Evolutionary conservation across 805 yeast genomes (phyloP).

Genomic region (Metschnikowia hibisci): DNA sequence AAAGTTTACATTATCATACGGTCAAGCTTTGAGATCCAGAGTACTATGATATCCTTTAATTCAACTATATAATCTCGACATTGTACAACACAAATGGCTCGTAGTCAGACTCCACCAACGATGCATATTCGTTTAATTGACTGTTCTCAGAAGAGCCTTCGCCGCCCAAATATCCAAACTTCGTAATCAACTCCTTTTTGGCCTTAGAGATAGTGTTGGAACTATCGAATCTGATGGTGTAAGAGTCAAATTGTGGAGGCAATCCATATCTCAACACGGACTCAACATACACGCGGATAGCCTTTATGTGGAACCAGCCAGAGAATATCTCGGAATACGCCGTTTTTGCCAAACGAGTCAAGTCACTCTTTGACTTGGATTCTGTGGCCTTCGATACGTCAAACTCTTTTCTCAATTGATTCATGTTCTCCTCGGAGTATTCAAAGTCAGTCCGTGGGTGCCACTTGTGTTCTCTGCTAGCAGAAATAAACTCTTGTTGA

Average conservation of each 20-base stretch:
- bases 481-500: slow-evolving; percentile 61
- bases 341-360: slow-evolving; percentile 76
- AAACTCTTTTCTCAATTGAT: slow-evolving; percentile 72
- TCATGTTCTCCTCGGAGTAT: slow-evolving; percentile 73
- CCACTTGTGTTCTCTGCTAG: slow-evolving; percentile 82
- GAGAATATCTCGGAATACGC: slow-evolving; percentile 86
- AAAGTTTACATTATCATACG: no score
- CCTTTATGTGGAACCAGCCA: slow-evolving; percentile 88
- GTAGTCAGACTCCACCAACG: slow-evolving; percentile 89
- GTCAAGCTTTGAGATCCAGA: no score
- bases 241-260: slow-evolving; percentile 81
- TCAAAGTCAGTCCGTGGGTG: slow-evolving; percentile 83
- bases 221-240: slow-evolving; percentile 42
- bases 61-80: slow-evolving; percentile 29
- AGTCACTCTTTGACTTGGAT: slow-evolving; percentile 66
- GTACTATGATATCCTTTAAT: neutral
- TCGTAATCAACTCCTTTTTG: slow-evolving; percentile 63
- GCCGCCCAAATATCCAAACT: slow-evolving; percentile 90
- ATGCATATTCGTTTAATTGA: slow-evolving; percentile 80
- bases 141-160: slow-evolving; percentile 74
- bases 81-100: slow-evolving; percentile 92
- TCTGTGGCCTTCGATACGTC: slow-evolving; percentile 73
- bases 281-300: slow-evolving; percentile 85
- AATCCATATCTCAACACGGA: slow-evolving; percentile 92
- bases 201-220: slow-evolving; percentile 47